phyloP scores from a whole-genome alignment of 306 rosid species.

The Quercus rubra region DNA sequence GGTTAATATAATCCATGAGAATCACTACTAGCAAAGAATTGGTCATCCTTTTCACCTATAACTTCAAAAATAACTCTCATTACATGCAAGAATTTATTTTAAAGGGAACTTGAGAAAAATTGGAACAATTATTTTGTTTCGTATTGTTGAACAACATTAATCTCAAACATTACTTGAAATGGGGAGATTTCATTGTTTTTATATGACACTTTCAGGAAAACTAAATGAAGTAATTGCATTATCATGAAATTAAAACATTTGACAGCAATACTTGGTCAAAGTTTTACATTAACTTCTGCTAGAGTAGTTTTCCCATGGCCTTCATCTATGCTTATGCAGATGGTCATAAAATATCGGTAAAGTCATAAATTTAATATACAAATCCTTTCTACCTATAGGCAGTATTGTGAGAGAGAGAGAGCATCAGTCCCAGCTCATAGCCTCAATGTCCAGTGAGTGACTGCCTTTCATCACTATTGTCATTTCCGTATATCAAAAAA shows the following conservation, averaged over 20 bases:
- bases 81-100: not conserved
- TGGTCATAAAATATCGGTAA: not conserved
- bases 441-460: constrained; percentile 19
- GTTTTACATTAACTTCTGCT: not conserved
- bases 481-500: constrained; percentile 39
- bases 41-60: constrained; percentile 26
- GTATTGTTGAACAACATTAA: not conserved
- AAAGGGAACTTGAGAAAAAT: not conserved
- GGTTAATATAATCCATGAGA: no score
- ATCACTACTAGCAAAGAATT: constrained; percentile 10
- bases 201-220: not conserved
- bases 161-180: not conserved
- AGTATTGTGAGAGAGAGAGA: not conserved
- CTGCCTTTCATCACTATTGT: not conserved
- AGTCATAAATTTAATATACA: not conserved
- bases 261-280: not conserved
- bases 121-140: not conserved
- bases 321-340: not conserved
- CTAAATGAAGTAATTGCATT: not conserved
- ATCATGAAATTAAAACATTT: not conserved
- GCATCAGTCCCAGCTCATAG: constrained; percentile 12
- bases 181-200: not conserved
- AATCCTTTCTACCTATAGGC: not conserved
- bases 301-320: not conserved
- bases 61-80: not conserved